phyloP scores from a whole-genome alignment of 768 basidiomycete species.

The Boletus sp. region DNA sequence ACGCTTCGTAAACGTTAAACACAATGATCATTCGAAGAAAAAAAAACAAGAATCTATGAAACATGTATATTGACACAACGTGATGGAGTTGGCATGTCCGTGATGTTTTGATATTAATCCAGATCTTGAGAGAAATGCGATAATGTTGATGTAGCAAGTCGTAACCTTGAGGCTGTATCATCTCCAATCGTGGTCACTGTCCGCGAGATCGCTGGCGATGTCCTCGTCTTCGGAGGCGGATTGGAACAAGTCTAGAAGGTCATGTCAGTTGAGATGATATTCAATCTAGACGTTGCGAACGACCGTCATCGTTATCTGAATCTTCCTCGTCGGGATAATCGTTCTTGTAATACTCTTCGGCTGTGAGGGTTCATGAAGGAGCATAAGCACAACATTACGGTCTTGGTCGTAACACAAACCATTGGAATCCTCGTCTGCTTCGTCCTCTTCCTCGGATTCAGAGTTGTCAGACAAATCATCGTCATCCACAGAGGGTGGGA shows the following conservation, averaged over 20 bases:
- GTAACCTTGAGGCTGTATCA: slow-evolving; percentile 16
- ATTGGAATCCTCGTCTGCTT: slow-evolving; percentile 84
- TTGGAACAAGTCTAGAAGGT: slow-evolving; percentile 53
- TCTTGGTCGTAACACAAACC: slow-evolving; percentile 39
- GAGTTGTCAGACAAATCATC: slow-evolving; percentile 56
- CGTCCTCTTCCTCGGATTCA: slow-evolving; percentile 67
- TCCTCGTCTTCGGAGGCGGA: slow-evolving; percentile 53
- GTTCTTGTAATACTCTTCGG: slow-evolving; percentile 82
- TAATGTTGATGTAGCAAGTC: slow-evolving; percentile 12
- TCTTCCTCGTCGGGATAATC: slow-evolving; percentile 79
- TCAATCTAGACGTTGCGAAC: slow-evolving; percentile 19
- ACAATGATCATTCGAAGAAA: not conserved
- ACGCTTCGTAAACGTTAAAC: not conserved
- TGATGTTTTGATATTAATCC: slow-evolving; percentile 21
- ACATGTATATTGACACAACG: slow-evolving; percentile 15
- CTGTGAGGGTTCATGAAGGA: slow-evolving; percentile 34
- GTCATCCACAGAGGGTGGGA: slow-evolving; percentile 57
- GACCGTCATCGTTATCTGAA: slow-evolving; percentile 41
- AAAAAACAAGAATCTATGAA: slow-evolving; percentile 8
- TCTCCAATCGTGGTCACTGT: slow-evolving; percentile 34
- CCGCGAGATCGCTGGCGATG: slow-evolving; percentile 29
- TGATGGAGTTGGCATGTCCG: slow-evolving; percentile 16
- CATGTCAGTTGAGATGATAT: not conserved
- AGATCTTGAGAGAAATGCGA: slow-evolving; percentile 18
- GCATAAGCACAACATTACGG: not conserved